phyloP scores from a whole-genome alignment of 2,329 filamentous ascomycete species.

The Penicillium sp. region DNA sequence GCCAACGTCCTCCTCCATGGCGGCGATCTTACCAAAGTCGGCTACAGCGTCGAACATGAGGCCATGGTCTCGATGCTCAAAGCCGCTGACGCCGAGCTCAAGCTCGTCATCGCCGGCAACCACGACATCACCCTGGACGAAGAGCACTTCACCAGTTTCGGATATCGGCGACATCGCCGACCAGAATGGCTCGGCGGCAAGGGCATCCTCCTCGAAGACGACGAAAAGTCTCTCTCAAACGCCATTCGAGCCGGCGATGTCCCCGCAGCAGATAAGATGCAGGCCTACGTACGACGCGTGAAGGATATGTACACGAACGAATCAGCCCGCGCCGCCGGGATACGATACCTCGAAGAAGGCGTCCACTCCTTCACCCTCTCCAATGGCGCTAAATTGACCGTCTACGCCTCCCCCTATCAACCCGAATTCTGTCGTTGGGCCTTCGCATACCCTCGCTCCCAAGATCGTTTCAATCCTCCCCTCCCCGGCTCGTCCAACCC shows the following conservation, averaged over 20 bases:
- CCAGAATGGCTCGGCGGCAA: slow-evolving; percentile 28
- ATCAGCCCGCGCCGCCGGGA: slow-evolving; percentile 53
- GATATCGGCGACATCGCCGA: slow-evolving; percentile 37
- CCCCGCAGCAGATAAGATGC: slow-evolving; percentile 15
- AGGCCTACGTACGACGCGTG: slow-evolving; percentile 36
- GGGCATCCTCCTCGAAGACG: slow-evolving; percentile 30
- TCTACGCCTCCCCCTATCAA: slow-evolving; percentile 60
- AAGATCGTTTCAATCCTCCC: slow-evolving; percentile 60
- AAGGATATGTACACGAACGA: slow-evolving; percentile 56
- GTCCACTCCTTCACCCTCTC: slow-evolving; percentile 52
- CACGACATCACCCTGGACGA: slow-evolving; percentile 66
- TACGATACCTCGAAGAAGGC: slow-evolving; percentile 64
- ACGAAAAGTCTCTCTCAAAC: slow-evolving; percentile 16
- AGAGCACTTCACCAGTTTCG: slow-evolving; percentile 50
- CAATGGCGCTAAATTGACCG: slow-evolving; percentile 56
- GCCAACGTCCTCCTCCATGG: slow-evolving; percentile 64
- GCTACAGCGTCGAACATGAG: slow-evolving; percentile 56
- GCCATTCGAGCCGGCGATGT: slow-evolving; percentile 11
- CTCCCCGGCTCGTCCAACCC: slow-evolving; percentile 28
- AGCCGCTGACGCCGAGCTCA: slow-evolving; percentile 59
- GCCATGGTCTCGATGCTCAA: slow-evolving; percentile 55
- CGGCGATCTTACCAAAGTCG: slow-evolving; percentile 64
- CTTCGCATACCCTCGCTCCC: slow-evolving; percentile 58
- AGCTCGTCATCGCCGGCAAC: slow-evolving; percentile 68
- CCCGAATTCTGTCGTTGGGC: slow-evolving; percentile 64